Base-by-base conservation (phyloP, 2,329 filamentous ascomycete species). In the Trichoderma polysporum region DNA sequence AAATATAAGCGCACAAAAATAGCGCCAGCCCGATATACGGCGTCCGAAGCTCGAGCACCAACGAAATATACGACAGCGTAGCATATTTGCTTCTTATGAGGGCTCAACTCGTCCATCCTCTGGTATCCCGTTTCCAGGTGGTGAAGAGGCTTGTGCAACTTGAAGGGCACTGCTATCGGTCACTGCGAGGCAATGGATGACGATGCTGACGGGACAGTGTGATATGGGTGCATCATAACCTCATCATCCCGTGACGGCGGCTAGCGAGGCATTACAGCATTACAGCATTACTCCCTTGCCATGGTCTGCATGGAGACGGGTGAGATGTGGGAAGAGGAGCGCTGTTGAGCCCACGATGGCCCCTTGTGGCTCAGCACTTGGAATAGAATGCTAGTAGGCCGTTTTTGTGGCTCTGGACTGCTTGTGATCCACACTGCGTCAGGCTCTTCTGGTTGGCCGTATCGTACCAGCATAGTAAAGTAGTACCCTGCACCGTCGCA, bases 291-390 rank as follows among this genome's bases (percentile, higher is more conserved):
- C 27, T 64, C 27, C 60, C 50, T 35, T 22, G 49, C 53, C 60
- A 54, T 27, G 53, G 37, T 27, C 60, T 45, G 35, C 50, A 50
- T 54, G 50, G 27, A 63, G 27, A 19, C 37, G 50, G 33, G 35
- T 53, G 60, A 63, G 60, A 63, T 54, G 35, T 33, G 60, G 25
- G 27, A 56, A 56, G 33, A 64, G 37, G 7, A 39, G 27, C 25
- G 50, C 15, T 35, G 35, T 47, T 25, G 60, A 64, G 17, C 22
- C 27, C 37, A 53, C 60, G 27, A 56, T 64, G 50, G 25, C 37
- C 60, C n/a, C 49, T 54, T 64, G 60, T 64, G 60, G 60, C 60
- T 64, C 37, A 64, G 60, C 60, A 56, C 35, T 45, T 27, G 37
- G 27, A 35, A 35, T 31, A 35, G 49, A 63, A 52, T n/a, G 37